These are phyloP conservation scores for Stereocaulon alpinum DNA, from an alignment of 495 filamentous ascomycete genomes.

Conservation along the genomic window DNA sequence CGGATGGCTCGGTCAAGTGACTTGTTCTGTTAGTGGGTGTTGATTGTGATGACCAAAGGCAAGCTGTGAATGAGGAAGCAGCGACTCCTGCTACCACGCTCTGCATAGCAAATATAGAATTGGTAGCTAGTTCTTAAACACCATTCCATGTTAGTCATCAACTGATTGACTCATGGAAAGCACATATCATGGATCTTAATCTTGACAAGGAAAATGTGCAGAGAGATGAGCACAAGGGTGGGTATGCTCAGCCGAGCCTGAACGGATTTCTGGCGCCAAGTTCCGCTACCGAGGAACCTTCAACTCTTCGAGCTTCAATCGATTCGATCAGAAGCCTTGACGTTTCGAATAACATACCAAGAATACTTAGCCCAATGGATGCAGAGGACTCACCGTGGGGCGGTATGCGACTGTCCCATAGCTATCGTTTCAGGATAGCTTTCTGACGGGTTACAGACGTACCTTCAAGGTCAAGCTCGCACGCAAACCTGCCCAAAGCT, in stretches of 20 bases:
- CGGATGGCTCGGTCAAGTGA: background rate
- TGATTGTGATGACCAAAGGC: background rate
- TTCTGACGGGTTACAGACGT: conserved; percentile 38
- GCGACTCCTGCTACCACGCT: background rate
- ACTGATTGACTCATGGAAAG: background rate
- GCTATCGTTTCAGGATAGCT: conserved; percentile 3
- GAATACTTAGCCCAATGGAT: conserved; percentile 32
- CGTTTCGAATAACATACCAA: conserved; percentile 18
- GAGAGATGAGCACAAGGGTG: background rate
- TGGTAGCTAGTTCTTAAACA: background rate
- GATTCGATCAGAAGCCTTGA: conserved; percentile 15
- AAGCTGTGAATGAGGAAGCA: background rate
- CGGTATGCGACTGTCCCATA: conserved; percentile 38
- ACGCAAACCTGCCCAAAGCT: conserved; percentile 22
- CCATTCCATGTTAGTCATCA: background rate
- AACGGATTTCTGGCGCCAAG: background rate
- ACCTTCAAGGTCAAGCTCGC: conserved; percentile 42
- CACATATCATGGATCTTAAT: background rate
- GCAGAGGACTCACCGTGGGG: conserved; percentile 62
- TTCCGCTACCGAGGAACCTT: background rate
- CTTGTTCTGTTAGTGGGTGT: background rate
- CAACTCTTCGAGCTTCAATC: conserved; percentile 8
- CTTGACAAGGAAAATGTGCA: conserved; percentile 1
- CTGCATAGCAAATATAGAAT: background rate
- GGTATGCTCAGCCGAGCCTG: conserved; percentile 4